Conservation (phyloP, 495 filamentous ascomycete species). For the Haplographium delicatum region DNA sequence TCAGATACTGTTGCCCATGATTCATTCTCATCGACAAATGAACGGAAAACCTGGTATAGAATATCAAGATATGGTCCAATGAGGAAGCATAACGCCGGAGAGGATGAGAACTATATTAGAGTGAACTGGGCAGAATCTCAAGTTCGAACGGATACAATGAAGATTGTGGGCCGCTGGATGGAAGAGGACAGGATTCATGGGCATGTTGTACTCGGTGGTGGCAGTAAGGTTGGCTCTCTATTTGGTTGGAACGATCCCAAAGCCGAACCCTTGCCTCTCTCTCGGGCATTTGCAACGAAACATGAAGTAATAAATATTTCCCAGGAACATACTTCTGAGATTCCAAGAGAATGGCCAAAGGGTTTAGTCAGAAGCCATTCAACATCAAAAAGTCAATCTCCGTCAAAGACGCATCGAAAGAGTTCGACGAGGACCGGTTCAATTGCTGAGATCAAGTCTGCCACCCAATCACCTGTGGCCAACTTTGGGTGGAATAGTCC, state of each 20-base stretch:
- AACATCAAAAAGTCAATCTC: conserved; percentile 13
- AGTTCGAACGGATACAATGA: conserved; percentile 44
- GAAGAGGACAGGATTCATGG: conserved; percentile 51
- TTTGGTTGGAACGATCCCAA: conserved; percentile 50
- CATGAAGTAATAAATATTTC: neutral
- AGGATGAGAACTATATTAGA: conserved; percentile 52
- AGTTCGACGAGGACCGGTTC: conserved; percentile 11
- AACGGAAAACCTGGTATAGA: conserved; percentile 60
- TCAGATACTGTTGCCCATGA: conserved; percentile 27
- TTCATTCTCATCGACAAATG: conserved; percentile 44
- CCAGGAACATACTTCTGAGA: neutral
- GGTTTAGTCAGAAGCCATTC: conserved; percentile 10
- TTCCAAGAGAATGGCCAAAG: conserved; percentile 22
- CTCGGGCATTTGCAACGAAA: conserved; percentile 37
- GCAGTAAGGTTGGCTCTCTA: conserved; percentile 37
- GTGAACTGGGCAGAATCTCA: conserved; percentile 49
- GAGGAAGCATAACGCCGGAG: conserved; percentile 47
- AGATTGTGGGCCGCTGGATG: conserved; percentile 55
- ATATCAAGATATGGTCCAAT: conserved; percentile 52
- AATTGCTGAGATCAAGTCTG: neutral
- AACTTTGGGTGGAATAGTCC: conserved; percentile 34
- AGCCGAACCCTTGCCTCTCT: conserved; percentile 38
- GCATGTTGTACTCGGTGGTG: conserved; percentile 39
- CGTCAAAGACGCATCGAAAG: conserved; percentile 7
- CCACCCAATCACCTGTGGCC: conserved; percentile 18